phyloP scores from a whole-genome alignment of 2,329 filamentous ascomycete genomes.

The Alternaria sp. region DNA sequence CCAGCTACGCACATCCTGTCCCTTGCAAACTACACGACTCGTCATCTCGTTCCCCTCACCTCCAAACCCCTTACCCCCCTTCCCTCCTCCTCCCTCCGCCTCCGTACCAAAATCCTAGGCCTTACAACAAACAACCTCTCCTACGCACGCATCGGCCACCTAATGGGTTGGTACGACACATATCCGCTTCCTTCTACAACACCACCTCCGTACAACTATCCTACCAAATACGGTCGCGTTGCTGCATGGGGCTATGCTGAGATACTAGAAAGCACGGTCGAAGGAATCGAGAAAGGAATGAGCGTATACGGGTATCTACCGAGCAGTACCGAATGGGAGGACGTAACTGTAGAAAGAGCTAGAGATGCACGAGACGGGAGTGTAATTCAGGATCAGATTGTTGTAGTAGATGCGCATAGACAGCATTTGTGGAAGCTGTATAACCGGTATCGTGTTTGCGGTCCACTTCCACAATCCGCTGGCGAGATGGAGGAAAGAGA shows the following conservation, averaged over 20 bases:
- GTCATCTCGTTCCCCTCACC: slow-evolving; percentile 22
- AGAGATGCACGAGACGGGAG: slow-evolving; percentile 13
- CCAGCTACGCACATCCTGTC: slow-evolving; percentile 23
- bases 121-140: slow-evolving; percentile 36
- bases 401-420: slow-evolving; percentile 49
- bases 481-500: slow-evolving; percentile 6
- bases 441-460: slow-evolving; percentile 49
- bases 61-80: slow-evolving; percentile 10
- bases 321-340: slow-evolving; percentile 47
- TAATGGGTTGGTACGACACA: slow-evolving; percentile 52
- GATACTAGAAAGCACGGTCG: slow-evolving; percentile 51
- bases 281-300: slow-evolving; percentile 41
- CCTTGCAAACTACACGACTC: slow-evolving; percentile 24
- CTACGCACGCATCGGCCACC: slow-evolving; percentile 26
- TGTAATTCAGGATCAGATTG: slow-evolving; percentile 35
- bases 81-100: slow-evolving; percentile 25
- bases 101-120: slow-evolving; percentile 26
- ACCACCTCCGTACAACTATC: slow-evolving; percentile 49
- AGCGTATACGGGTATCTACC: slow-evolving; percentile 55
- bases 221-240: slow-evolving; percentile 53
- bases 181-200: slow-evolving; percentile 51
- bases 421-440: slow-evolving; percentile 52
- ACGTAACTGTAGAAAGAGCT: slow-evolving; percentile 45
- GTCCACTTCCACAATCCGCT: slow-evolving; percentile 10
- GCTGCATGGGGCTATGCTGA: slow-evolving; percentile 58